Evolutionary conservation across 257 asterid species (phyloP).

Genomic region (Apocynum venetum): DNA sequence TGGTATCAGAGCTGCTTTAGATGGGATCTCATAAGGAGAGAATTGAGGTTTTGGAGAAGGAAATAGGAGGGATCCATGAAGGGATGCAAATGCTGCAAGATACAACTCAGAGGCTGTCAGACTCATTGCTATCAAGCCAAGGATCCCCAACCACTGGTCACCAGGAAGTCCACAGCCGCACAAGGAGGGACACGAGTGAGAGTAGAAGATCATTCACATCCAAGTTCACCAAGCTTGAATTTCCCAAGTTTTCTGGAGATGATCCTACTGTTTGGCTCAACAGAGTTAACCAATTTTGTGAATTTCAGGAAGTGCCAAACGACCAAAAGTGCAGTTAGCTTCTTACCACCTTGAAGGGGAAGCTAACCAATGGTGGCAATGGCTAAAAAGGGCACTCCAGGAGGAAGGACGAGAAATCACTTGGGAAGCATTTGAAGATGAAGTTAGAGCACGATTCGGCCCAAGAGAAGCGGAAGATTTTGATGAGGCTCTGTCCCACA

Average conservation of each 20-base stretch:
- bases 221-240: not conserved
- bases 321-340: not conserved
- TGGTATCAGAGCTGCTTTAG: too few relatives aligned
- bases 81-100: too few relatives aligned
- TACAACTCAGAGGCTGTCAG: too few relatives aligned
- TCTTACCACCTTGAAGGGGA: not conserved
- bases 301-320: not conserved
- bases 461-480: not conserved
- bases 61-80: too few relatives aligned
- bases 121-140: too few relatives aligned
- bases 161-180: not conserved
- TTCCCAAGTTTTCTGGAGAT: not conserved
- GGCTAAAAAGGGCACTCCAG: not conserved
- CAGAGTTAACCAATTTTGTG: not conserved
- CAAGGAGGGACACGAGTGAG: not conserved
- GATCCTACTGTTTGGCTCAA: not conserved
- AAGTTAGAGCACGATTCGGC: not conserved
- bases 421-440: not conserved
- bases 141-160: not conserved
- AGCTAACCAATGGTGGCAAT: not conserved
- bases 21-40: too few relatives aligned
- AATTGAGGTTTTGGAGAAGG: too few relatives aligned
- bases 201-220: too few relatives aligned
- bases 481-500: not conserved
- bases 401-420: not conserved